A percentile compares a stretch with the other conserved stretches of the same genome.
These are phyloP conservation scores for Pseudogymnoascus sp. DNA, from an alignment of 2,329 filamentous ascomycete genomes.

Conservation along the genomic window DNA sequence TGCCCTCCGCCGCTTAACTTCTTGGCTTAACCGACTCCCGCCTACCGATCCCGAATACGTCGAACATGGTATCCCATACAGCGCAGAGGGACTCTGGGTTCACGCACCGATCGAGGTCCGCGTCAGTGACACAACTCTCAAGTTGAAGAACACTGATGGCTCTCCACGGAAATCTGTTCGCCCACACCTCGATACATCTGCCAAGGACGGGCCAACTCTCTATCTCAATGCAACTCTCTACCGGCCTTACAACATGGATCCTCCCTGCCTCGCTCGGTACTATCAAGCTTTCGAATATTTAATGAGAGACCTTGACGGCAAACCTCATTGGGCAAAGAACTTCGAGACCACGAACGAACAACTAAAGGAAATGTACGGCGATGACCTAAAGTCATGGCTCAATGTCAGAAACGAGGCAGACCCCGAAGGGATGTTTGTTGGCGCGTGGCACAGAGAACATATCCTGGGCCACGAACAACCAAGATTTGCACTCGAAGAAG, in stretches of 20 bases:
- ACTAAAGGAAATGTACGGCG: slow-evolving; percentile 60
- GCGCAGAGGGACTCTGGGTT: slow-evolving; percentile 69
- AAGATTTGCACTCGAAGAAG: slow-evolving; percentile 23
- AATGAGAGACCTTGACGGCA: slow-evolving; percentile 75
- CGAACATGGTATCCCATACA: slow-evolving; percentile 66
- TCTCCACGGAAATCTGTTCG: slow-evolving; percentile 31
- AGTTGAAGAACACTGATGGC: slow-evolving; percentile 23
- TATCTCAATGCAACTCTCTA: slow-evolving; percentile 90
- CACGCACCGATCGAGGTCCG: slow-evolving; percentile 92
- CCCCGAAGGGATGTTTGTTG: slow-evolving; percentile 78
- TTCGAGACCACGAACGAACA: slow-evolving; percentile 55
- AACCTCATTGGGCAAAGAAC: slow-evolving; percentile 91
- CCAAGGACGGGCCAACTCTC: slow-evolving; percentile 59
- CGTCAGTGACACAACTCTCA: slow-evolving; percentile 58
- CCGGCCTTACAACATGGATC: slow-evolving; percentile 68
- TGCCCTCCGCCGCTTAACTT: slow-evolving; percentile 70
- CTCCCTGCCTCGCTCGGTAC: slow-evolving; percentile 66
- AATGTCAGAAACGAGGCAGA: slow-evolving; percentile 62
- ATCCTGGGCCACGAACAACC: slow-evolving; percentile 37
- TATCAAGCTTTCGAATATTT: slow-evolving; percentile 87
- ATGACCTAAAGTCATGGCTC: slow-evolving; percentile 58
- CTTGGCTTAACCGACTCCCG: slow-evolving; percentile 64
- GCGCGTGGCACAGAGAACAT: slow-evolving; percentile 76
- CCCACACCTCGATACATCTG: slow-evolving; percentile 66
- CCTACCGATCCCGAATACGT: slow-evolving; percentile 57